phyloP scores from a whole-genome alignment of 2,329 filamentous ascomycete genomes.

The Apiospora hydei region DNA sequence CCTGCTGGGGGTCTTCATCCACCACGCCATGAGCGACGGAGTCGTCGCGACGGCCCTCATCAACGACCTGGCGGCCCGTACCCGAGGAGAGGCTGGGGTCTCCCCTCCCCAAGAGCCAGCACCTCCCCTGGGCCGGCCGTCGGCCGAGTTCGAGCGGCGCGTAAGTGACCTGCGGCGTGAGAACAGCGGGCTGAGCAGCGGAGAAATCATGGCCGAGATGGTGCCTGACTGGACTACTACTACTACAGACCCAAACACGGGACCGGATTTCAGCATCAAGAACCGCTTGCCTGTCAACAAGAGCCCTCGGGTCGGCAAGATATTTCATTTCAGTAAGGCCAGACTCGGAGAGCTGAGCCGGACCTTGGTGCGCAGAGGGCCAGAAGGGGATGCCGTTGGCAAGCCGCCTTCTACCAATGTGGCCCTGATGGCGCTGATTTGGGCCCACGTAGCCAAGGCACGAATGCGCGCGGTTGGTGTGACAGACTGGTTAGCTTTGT shows the following conservation, averaged over 20 bases:
- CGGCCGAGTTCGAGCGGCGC: neutral
- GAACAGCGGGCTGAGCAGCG: neutral
- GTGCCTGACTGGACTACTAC: neutral
- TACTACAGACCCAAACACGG: neutral
- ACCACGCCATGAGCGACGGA: neutral
- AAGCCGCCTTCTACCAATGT: neutral
- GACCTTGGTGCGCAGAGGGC: neutral
- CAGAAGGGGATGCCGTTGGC: no score
- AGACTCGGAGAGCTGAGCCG: neutral
- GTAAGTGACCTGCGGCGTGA: neutral
- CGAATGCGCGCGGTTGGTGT: neutral
- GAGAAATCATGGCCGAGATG: neutral
- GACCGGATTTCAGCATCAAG: neutral
- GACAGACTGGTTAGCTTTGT: neutral
- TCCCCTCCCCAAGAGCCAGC: neutral
- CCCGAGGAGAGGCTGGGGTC: neutral
- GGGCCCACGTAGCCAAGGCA: neutral
- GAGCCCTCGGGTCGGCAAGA: constrained; percentile 1
- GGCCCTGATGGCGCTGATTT: neutral
- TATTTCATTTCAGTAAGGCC: neutral
- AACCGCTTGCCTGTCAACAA: neutral
- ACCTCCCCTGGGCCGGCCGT: neutral
- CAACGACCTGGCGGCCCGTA: neutral
- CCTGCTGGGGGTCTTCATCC: neutral
- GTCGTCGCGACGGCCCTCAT: neutral